These are phyloP conservation scores for Schizosaccharomyces japonicus DNA, from an alignment of 805 yeast genomes.

Conservation along the genomic window DNA sequence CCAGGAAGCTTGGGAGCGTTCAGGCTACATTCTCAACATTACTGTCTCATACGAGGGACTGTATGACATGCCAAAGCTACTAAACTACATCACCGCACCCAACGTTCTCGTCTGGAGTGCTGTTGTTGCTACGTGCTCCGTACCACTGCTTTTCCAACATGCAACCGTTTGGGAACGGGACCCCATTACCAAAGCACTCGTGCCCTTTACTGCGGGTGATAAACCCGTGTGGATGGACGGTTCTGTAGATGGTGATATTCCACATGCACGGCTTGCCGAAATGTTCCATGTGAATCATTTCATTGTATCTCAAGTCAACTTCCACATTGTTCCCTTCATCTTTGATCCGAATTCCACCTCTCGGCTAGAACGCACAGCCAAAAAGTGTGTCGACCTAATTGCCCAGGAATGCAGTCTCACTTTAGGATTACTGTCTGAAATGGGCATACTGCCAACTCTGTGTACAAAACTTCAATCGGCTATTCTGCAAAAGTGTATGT, in stretches of 20 bases:
- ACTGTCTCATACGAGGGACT: conserved; percentile 81
- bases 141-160: conserved; percentile 79
- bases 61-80: conserved; percentile 70
- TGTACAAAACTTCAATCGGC: conserved; percentile 54
- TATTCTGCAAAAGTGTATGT: conserved; percentile 45
- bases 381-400: conserved; percentile 17
- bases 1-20: conserved; percentile 79
- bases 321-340: conserved; percentile 69
- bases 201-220: conserved; percentile 54
- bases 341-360: background rate
- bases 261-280: conserved; percentile 70
- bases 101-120: conserved; percentile 85
- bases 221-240: conserved; percentile 80
- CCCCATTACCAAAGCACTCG: conserved; percentile 41
- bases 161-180: conserved; percentile 67
- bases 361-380: conserved; percentile 30
- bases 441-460: conserved; percentile 51
- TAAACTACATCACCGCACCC: conserved; percentile 84
- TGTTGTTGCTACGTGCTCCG: conserved; percentile 73
- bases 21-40: conserved; percentile 77
- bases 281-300: conserved; percentile 96
- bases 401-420: conserved; percentile 51
- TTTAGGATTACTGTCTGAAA: conserved; percentile 44
- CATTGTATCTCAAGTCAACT: conserved; percentile 91
- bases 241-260: conserved; percentile 81